Base-by-base conservation (phyloP, 2,329 filamentous ascomycete genomes). In the Aspergillus sp. region DNA sequence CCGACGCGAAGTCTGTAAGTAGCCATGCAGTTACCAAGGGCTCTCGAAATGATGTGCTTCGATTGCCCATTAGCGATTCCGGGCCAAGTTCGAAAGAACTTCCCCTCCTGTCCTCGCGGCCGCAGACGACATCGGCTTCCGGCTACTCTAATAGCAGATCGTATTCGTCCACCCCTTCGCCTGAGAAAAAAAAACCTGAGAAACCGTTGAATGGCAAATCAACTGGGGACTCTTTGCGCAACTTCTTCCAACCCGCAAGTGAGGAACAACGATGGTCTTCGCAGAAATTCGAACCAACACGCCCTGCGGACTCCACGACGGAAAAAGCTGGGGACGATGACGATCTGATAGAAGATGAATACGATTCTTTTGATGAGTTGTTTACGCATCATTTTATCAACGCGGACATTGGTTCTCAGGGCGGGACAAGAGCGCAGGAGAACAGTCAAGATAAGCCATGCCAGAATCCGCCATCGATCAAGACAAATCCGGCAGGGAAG, bases 311-410 rank as follows among this genome's bases (percentile, higher is more conserved):
- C 5, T 25, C 48, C 5, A 44, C 42, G 20, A 25, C 42, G 27
- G 54, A 59, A 25, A 49, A 47, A 15, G 27, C 54, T 22, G 53
- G 59, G 23, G 48, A 59, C 45, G 60, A 68, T 35, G 68, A 68
- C 23, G 68, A 72, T 46, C 44, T 66, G 17, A 67, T 70, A 50
- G 68, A 70, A 43, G 67, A 70, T 49, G 67, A 68, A 51, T 69
- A 68, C 49, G 66, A 70, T 46, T 68, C 59, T 9, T 64, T 60
- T 44, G 60, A 67, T 47, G 68, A 70, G 46, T 57, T 69, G 25
- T 65, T 69, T 39, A 60, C 60, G 6, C 61, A 63, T 12, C 59
- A 66, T 48, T 54, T 68, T 25, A 50, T 60, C 7, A 58, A 57
- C 23, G 56, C 57, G 42, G 58, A 48, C 12, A 17, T 43, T n/a